phyloP scores from a whole-genome alignment of 768 basidiomycete genomes.

The Phylloporus rhodoxanthus region DNA sequence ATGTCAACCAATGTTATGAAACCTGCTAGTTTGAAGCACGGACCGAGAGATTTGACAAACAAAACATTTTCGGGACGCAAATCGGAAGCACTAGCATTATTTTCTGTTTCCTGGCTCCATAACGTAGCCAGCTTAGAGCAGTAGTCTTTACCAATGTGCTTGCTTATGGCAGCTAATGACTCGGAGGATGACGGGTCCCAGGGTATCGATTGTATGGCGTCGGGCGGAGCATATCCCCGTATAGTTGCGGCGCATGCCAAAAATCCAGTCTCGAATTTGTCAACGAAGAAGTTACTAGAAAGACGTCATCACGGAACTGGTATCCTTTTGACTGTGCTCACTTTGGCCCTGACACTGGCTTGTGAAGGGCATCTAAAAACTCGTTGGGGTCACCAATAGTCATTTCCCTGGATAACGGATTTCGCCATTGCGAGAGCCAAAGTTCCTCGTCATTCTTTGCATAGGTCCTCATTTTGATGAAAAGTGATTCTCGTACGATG shows the following conservation, averaged over 20 bases:
- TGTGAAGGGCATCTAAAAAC: constrained; percentile 45
- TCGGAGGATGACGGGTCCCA: constrained; percentile 55
- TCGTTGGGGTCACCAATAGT: constrained; percentile 41
- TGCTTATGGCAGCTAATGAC: constrained; percentile 47
- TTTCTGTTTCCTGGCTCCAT: constrained; percentile 79
- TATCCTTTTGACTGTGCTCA: constrained; percentile 17
- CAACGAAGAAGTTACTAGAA: constrained; percentile 49
- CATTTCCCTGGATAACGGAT: constrained; percentile 49
- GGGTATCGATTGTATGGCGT: constrained; percentile 27
- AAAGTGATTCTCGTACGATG: constrained; percentile 57
- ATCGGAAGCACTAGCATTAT: constrained; percentile 45
- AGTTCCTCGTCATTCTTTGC: constrained; percentile 56
- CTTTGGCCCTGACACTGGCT: constrained; percentile 35
- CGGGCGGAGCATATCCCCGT: constrained; percentile 49
- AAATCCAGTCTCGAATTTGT: constrained; percentile 76
- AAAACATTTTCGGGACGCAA: constrained; percentile 48
- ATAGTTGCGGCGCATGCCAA: constrained; percentile 62
- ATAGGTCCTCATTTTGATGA: constrained; percentile 73
- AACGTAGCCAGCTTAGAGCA: constrained; percentile 54
- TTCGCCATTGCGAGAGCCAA: constrained; percentile 70
- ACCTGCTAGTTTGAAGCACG: constrained; percentile 31
- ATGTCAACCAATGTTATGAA: constrained; percentile 34
- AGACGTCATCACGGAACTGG: background rate
- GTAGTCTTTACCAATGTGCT: constrained; percentile 46
- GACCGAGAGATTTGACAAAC: constrained; percentile 48